Evolutionary conservation across 306 rosid genomes (phyloP).

Genomic region (Glycyrrhiza uralensis): DNA sequence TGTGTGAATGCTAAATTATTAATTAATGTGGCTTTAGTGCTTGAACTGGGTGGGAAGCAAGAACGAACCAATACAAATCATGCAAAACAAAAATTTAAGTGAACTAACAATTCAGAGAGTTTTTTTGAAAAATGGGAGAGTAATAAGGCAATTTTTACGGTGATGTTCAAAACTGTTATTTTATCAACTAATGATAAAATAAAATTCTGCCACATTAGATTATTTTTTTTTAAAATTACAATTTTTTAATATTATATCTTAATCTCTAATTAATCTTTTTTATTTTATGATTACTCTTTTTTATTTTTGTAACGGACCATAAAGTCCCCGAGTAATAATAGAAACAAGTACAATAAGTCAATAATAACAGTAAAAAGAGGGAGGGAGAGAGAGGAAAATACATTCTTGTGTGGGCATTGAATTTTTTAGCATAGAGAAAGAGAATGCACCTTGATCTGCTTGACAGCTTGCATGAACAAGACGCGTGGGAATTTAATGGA

Average conservation of each 20-base stretch:
- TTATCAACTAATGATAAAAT: too few relatives aligned
- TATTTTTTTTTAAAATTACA: too few relatives aligned
- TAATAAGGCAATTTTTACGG: too few relatives aligned
- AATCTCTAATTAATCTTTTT: too few relatives aligned
- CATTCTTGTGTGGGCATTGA: slow-evolving; percentile 18
- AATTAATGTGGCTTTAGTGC: background rate
- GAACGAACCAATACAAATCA: background rate
- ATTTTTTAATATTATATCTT: too few relatives aligned
- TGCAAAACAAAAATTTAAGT: slow-evolving; percentile 27
- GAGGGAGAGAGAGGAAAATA: background rate
- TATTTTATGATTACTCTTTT: too few relatives aligned
- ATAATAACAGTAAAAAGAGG: background rate
- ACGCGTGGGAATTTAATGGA: slow-evolving; percentile 13
- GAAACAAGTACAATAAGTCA: slow-evolving; percentile 22
- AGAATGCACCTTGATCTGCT: slow-evolving; percentile 10
- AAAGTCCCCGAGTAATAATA: too few relatives aligned
- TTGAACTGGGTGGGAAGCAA: background rate
- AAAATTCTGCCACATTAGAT: too few relatives aligned
- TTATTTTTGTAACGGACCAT: too few relatives aligned
- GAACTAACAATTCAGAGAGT: slow-evolving; percentile 22
- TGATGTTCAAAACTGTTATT: too few relatives aligned
- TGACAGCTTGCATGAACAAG: slow-evolving; percentile 24
- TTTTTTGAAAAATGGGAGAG: too few relatives aligned
- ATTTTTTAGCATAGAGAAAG: background rate
- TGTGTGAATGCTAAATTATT: slow-evolving; percentile 19